A percentile compares a stretch with the other conserved stretches of the same genome.
Evolutionary conservation across 78 protist genomes (phyloP).

Genomic region (Dictyostelium brefeldianum): DNA sequence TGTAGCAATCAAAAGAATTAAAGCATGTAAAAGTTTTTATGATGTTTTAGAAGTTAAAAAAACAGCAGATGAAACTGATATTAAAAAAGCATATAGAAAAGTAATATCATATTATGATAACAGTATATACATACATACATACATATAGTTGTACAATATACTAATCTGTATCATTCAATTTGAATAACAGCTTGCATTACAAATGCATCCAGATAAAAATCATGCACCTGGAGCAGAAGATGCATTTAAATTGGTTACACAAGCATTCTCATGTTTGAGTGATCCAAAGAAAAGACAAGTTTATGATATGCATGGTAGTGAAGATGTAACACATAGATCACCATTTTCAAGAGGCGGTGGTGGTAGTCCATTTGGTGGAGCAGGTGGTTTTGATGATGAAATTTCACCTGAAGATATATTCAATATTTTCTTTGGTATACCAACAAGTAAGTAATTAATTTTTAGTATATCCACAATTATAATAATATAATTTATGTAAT

Average conservation of each 20-base stretch:
- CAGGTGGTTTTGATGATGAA: slow-evolving; percentile 38
- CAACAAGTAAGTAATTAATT: slow-evolving; percentile 24
- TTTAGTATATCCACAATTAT: neutral
- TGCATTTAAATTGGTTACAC: slow-evolving; percentile 79
- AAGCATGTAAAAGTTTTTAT: slow-evolving; percentile 63
- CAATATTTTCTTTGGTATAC: slow-evolving; percentile 72
- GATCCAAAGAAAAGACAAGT: slow-evolving; percentile 50
- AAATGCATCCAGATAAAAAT: slow-evolving; percentile 86
- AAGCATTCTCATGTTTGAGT: slow-evolving; percentile 72
- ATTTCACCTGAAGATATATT: slow-evolving; percentile 73
- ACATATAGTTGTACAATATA: neutral
- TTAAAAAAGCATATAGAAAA: slow-evolving; percentile 75
- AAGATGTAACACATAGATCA: slow-evolving; percentile 34
- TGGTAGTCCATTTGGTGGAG: neutral
- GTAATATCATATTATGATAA: neutral
- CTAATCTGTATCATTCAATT: neutral
- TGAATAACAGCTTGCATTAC: slow-evolving; percentile 67
- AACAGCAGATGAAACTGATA: slow-evolving; percentile 62
- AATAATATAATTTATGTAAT: neutral
- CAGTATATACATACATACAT: neutral
- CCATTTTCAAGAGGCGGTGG: slow-evolving; percentile 27
- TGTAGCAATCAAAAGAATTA: slow-evolving; percentile 56
- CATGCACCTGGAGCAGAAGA: slow-evolving; percentile 88
- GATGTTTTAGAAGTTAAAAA: slow-evolving; percentile 74
- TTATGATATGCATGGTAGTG: slow-evolving; percentile 73